These are phyloP conservation scores for Camelina neglecta DNA, from an alignment of 345 rosid species.

Conservation along the genomic window DNA sequence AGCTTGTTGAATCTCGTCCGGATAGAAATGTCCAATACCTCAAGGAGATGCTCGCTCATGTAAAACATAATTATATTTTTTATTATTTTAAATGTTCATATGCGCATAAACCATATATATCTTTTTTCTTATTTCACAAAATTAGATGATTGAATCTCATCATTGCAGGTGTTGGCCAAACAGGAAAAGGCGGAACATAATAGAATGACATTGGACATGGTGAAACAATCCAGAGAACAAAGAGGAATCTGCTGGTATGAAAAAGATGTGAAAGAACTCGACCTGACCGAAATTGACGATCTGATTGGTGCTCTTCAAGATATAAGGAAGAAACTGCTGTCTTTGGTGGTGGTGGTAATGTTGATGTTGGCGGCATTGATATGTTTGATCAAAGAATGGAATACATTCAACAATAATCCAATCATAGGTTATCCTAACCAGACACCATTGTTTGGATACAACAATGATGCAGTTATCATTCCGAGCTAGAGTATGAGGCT, in stretches of 20 bases:
- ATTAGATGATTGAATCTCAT: slow-evolving; percentile 2
- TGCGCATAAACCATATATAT: too few relatives aligned
- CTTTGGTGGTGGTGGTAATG: background rate
- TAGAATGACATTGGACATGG: slow-evolving; percentile 41
- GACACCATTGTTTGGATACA: slow-evolving; percentile 4
- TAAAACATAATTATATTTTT: too few relatives aligned
- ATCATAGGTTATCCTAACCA: background rate
- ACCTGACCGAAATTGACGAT: slow-evolving; percentile 40
- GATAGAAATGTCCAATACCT: slow-evolving; percentile 48
- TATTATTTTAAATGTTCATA: too few relatives aligned
- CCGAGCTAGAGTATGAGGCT: slow-evolving; percentile 24
- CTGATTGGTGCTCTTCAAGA: slow-evolving; percentile 43
- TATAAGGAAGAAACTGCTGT: slow-evolving; percentile 36
- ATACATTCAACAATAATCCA: background rate
- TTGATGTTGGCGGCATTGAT: slow-evolving; percentile 7
- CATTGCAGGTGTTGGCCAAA: background rate
- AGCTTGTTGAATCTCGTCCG: slow-evolving; percentile 45
- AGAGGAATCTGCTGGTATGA: slow-evolving; percentile 57
- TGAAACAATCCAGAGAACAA: slow-evolving; percentile 29
- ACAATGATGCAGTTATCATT: background rate
- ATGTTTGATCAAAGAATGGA: slow-evolving; percentile 9
- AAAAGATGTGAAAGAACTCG: slow-evolving; percentile 50
- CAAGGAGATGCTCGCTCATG: slow-evolving; percentile 44
- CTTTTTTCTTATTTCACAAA: background rate
- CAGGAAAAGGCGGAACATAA: slow-evolving; percentile 48